Percentiles rank a stretch among this genome's conserved stretches.
These are phyloP conservation scores for Saccharomycopsis microspora DNA, from an alignment of 805 yeast species.

Conservation along the genomic window DNA sequence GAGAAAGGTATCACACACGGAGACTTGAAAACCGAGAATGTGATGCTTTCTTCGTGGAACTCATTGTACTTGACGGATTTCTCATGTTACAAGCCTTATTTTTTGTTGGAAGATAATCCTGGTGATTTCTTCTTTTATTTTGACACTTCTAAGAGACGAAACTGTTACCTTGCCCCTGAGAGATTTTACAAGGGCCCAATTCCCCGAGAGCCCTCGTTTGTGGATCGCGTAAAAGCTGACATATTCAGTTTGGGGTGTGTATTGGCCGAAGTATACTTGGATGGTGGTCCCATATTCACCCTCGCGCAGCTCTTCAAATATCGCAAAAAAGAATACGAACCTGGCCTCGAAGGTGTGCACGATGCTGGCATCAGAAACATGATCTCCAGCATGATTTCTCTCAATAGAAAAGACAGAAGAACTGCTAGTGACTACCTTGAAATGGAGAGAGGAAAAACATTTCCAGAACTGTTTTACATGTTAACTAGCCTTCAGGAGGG, in stretches of 20 bases:
- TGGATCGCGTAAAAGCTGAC: conserved; percentile 47
- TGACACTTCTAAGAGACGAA: conserved; percentile 78
- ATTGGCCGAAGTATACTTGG: conserved; percentile 78
- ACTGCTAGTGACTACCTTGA: conserved; percentile 42
- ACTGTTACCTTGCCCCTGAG: conserved; percentile 92
- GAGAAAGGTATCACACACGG: conserved; percentile 61
- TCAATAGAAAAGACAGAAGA: conserved; percentile 51
- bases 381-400: conserved; percentile 48
- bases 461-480: conserved; percentile 56
- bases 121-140: conserved; percentile 85
- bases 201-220: conserved; percentile 15
- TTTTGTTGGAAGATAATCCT: conserved; percentile 86
- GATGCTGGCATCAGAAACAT: conserved; percentile 41
- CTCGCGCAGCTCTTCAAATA: conserved; percentile 81
- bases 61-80: conserved; percentile 80
- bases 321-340: conserved; percentile 53
- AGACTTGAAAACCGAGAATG: conserved; percentile 84
- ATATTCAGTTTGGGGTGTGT: conserved; percentile 78
- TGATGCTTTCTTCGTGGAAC: conserved; percentile 78
- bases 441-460: conserved; percentile 37
- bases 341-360: conserved; percentile 47
- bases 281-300: conserved; percentile 80
- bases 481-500: conserved; percentile 43
- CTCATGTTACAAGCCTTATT: conserved; percentile 74
- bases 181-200: conserved; percentile 37